Conservation (phyloP, 495 filamentous ascomycete genomes). For the Lasiosphaeria miniovina region DNA sequence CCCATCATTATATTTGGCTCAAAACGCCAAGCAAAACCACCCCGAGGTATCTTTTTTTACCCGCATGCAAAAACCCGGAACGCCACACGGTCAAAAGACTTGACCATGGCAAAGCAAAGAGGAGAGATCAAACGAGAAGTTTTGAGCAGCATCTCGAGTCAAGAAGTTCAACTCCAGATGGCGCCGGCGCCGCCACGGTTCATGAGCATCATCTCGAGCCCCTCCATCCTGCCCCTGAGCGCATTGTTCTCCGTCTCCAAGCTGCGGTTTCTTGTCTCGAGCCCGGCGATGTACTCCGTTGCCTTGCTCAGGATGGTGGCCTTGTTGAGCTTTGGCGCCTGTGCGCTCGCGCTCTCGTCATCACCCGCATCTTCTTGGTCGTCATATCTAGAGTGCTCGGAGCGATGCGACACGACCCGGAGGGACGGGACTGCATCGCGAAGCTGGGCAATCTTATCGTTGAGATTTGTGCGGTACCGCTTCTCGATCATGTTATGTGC, state of each 20-base stretch:
- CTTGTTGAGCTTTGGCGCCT: constrained; percentile 32
- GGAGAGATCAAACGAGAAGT: too few species aligned
- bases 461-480: constrained; percentile 50
- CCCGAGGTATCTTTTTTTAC: too few species aligned
- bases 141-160: too few species aligned
- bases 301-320: constrained; percentile 82
- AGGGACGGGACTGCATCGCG: constrained; percentile 46
- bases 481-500: constrained; percentile 52
- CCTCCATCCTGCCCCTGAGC: constrained; percentile 61
- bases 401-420: constrained; percentile 31
- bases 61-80: too few species aligned
- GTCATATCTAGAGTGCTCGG: constrained; percentile 6
- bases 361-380: constrained; percentile 19
- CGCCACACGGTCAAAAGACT: too few species aligned
- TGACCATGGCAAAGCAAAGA: too few species aligned
- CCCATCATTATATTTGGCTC: too few species aligned
- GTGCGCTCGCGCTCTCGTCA: constrained; percentile 14
- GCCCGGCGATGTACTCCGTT: constrained; percentile 82
- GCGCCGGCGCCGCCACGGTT: background rate
- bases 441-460: constrained; percentile 48
- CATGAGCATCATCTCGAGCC: constrained; percentile 55
- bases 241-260: constrained; percentile 71
- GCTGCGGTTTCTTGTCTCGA: constrained; percentile 71
- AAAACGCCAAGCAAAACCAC: too few species aligned
- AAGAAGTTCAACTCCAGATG: constrained; percentile 11